These are phyloP conservation scores for Starmerella kuoi DNA, from an alignment of 805 yeast genomes.

Conservation along the genomic window DNA sequence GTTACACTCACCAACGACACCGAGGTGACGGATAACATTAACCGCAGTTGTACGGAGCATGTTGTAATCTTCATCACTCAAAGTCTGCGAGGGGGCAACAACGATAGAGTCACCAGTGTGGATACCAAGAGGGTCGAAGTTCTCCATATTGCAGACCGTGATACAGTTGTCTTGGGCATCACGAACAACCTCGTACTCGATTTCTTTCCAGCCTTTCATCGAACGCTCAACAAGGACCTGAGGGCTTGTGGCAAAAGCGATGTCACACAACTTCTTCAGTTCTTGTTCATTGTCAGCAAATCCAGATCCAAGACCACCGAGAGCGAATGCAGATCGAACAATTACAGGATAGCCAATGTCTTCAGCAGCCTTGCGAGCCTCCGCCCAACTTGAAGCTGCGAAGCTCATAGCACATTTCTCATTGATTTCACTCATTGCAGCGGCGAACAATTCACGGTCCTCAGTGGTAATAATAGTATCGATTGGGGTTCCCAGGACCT, in stretches of 20 bases:
- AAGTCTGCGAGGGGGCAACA: constrained; percentile 96
- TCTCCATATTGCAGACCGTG: constrained; percentile 98
- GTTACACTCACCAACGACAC: constrained; percentile 99
- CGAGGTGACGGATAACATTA: constrained; percentile 90
- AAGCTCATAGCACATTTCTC: constrained; percentile 93
- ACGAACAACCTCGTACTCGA: constrained; percentile 97
- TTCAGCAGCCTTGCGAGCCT: constrained; percentile 73
- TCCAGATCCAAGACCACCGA: constrained; percentile 97
- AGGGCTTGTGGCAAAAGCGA: constrained; percentile 91
- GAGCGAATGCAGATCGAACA: constrained; percentile 92
- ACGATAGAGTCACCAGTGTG: constrained; percentile 99
- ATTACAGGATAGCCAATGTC: constrained; percentile 90
- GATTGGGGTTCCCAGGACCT: constrained; percentile 92
- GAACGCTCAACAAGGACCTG: constrained; percentile 92
- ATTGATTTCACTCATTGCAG: constrained; percentile 85
- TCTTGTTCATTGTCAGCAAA: constrained; percentile 83
- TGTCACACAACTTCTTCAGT: constrained; percentile 68
- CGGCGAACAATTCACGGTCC: constrained; percentile 91
- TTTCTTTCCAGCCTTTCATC: constrained; percentile 99
- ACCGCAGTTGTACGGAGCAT: constrained; percentile 97
- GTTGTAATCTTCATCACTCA: constrained; percentile 92
- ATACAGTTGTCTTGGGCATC: constrained; percentile 96
- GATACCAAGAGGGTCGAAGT: constrained; percentile 95
- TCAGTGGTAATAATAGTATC: constrained; percentile 95
- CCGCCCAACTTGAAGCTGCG: constrained; percentile 68